A percentile compares a stretch with the other conserved stretches of the same genome.
Conservation (phyloP, 2,329 filamentous ascomycete genomes). For the Leptosphaerulina australis region DNA sequence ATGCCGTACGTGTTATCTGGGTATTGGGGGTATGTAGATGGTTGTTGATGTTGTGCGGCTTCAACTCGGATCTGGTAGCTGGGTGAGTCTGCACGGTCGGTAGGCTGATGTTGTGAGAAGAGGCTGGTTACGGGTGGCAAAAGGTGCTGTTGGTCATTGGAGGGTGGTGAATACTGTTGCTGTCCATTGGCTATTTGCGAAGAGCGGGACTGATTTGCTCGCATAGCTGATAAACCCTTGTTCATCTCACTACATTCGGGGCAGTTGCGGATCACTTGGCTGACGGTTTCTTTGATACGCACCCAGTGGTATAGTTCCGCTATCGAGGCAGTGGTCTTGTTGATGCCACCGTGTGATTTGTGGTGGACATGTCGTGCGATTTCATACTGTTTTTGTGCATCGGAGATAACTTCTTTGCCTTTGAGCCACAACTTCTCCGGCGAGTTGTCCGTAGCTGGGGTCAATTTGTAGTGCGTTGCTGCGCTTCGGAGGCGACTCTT, state of each 20-base stretch:
- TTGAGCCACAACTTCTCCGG: constrained; percentile 83
- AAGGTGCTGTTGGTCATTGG: constrained; percentile 16
- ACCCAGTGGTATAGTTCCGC: constrained; percentile 97
- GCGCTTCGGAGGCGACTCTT: constrained; percentile 93
- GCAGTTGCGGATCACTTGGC: constrained; percentile 91
- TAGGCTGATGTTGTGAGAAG: constrained; percentile 5
- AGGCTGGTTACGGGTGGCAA: constrained; percentile 10
- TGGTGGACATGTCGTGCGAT: constrained; percentile 81
- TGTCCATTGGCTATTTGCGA: constrained; percentile 11
- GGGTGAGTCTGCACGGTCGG: constrained; percentile 30
- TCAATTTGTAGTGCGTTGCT: constrained; percentile 91
- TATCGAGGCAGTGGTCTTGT: constrained; percentile 95
- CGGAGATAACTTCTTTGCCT: constrained; percentile 94
- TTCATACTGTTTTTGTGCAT: constrained; percentile 87
- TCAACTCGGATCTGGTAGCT: constrained; percentile 39
- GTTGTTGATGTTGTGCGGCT: constrained; percentile 28
- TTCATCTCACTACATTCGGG: constrained; percentile 78
- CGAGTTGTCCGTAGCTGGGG: constrained; percentile 55
- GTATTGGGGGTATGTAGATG: constrained; percentile 31
- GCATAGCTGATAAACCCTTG: constrained; percentile 40
- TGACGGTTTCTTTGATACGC: constrained; percentile 96
- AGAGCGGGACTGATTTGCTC: constrained; percentile 28
- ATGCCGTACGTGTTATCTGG: constrained; percentile 57
- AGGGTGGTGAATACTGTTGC: constrained; percentile 12
- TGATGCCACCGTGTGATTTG: constrained; percentile 85